phyloP scores from a whole-genome alignment of 208 protist species.

The Zelonia costaricensis region DNA sequence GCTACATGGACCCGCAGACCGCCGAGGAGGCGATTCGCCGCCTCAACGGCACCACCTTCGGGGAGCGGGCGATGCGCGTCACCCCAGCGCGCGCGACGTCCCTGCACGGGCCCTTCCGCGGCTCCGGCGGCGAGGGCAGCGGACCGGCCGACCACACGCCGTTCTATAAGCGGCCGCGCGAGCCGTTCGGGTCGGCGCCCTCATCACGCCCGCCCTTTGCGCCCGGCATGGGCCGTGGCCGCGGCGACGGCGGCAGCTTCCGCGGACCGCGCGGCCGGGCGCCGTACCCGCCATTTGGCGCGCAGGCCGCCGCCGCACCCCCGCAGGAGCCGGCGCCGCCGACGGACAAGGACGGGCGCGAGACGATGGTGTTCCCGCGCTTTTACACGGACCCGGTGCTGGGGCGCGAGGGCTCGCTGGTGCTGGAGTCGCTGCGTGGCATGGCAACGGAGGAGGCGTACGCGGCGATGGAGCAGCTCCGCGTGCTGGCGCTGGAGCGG shows the following conservation, averaged over 20 bases:
- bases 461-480: constrained; percentile 89
- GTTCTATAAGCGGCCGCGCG: constrained; percentile 33
- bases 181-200: constrained; percentile 6
- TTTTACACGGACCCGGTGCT: constrained; percentile 65
- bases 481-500: constrained; percentile 76
- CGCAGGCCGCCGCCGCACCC: constrained; percentile 3
- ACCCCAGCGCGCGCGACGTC: constrained; percentile 31
- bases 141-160: constrained; percentile 21
- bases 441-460: constrained; percentile 73
- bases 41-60: constrained; percentile 77
- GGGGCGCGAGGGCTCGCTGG: constrained; percentile 52
- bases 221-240: constrained; percentile 1
- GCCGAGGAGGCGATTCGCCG: constrained; percentile 75
- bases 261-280: constrained; percentile 10
- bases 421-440: constrained; percentile 54
- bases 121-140: constrained; percentile 24
- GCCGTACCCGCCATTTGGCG: constrained; percentile 12
- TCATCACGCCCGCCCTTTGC: constrained; percentile 4
- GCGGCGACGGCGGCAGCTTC: constrained; percentile 13
- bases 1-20: constrained; percentile 77
- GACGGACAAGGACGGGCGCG: constrained; percentile 26
- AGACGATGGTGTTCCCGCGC: constrained; percentile 57
- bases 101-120: constrained; percentile 19
- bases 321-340: constrained; percentile 5
- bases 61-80: constrained; percentile 70